These are phyloP conservation scores for Fusarium sp. DNA, from an alignment of 2,329 filamentous ascomycete genomes.

Conservation along the genomic window DNA sequence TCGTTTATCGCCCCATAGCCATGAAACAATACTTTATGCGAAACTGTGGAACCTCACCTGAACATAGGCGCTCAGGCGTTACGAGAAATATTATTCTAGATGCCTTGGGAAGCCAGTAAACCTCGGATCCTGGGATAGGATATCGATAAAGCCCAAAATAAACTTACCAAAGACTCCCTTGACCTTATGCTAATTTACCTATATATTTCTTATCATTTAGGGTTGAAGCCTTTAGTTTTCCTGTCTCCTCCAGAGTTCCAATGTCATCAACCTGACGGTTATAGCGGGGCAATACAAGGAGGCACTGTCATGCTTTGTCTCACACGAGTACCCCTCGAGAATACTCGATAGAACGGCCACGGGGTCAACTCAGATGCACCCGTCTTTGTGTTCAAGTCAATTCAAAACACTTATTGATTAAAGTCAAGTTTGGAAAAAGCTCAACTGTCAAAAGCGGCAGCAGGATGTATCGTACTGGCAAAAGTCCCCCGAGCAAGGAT, in stretches of 20 bases:
- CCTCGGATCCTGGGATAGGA: neutral
- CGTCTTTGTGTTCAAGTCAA: neutral
- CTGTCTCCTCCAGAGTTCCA: neutral
- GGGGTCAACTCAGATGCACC: neutral
- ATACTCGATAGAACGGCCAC: neutral
- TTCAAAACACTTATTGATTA: neutral
- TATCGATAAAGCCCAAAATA: neutral
- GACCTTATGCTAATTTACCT: neutral
- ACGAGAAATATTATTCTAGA: neutral
- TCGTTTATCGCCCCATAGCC: neutral
- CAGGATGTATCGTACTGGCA: neutral
- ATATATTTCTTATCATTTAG: neutral
- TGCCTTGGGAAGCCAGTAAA: neutral
- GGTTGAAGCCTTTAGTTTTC: neutral
- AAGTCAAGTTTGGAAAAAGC: neutral
- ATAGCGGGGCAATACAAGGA: neutral
- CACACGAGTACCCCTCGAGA: neutral
- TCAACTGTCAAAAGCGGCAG: neutral
- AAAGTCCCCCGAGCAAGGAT: neutral
- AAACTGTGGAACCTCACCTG: neutral
- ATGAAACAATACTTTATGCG: conserved; percentile 6
- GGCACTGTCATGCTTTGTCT: neutral
- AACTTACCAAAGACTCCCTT: neutral
- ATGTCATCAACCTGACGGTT: neutral
- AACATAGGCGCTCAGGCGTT: neutral